These are phyloP conservation scores for Nicotiana tabacum DNA, from an alignment of 257 asterid genomes.

Conservation along the genomic window DNA sequence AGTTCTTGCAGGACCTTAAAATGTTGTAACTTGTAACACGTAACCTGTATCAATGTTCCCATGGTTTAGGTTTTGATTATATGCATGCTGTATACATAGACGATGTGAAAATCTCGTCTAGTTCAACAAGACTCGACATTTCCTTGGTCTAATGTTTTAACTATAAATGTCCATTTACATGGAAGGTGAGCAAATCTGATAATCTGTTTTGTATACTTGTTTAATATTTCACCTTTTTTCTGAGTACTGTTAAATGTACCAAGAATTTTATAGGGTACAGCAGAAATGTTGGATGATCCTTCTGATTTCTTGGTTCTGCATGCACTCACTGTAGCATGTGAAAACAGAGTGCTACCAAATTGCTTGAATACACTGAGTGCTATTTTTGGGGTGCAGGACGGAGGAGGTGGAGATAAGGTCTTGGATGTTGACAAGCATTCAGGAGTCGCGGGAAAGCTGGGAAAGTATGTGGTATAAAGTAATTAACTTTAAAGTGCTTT, in stretches of 20 bases:
- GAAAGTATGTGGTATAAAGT: conserved; percentile 37
- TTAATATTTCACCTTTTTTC: neutral
- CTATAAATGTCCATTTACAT: no score
- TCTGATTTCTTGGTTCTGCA: neutral
- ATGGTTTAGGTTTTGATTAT: no score
- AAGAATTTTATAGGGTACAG: neutral
- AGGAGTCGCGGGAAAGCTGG: conserved; percentile 15
- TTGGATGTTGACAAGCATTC: conserved; percentile 3
- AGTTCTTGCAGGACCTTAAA: no score
- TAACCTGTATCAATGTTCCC: no score
- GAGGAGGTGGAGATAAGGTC: neutral
- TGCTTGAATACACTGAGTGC: neutral
- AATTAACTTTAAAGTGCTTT: conserved; percentile 9
- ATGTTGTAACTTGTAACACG: no score
- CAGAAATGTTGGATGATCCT: neutral
- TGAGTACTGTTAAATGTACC: neutral
- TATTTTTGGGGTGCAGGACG: conserved; percentile 16
- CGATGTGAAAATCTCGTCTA: no score
- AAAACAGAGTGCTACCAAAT: neutral
- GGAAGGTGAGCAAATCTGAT: no score
- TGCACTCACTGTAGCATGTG: neutral
- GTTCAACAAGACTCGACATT: no score
- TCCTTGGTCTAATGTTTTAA: no score
- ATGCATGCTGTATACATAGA: no score
- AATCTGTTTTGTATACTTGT: neutral